Base-by-base conservation (phyloP, 306 rosid species). In the Rosa rugosa region DNA sequence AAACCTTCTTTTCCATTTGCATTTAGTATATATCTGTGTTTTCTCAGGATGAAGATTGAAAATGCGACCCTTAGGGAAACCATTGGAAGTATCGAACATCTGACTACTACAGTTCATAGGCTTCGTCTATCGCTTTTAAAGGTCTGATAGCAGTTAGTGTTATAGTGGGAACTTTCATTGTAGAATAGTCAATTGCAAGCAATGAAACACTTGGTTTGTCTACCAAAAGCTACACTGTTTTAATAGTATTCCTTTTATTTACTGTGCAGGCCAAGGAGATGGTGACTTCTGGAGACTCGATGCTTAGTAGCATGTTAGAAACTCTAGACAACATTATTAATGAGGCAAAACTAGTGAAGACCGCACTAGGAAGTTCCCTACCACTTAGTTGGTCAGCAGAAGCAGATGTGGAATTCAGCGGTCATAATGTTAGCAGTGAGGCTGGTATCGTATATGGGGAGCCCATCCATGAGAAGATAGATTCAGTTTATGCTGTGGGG, bases 351-450 rank as follows among this genome's bases (percentile, higher is more conserved):
- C 97, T 90, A 65, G 81, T 95, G 69, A 91, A 86, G 89, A 93
- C 93, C 78, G 98, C 99, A 45, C 97, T 95, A 62, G 87, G 98
- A 49, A 89, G 99, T 97, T 90, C 95, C 79, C 80, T 95, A 83
- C 98, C 99, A 7, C 46, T 93, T 70, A 93, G 97, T 83, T 90
- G 92, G 99, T 90, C 97, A 60, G 94, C 87, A 9, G 95, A 87
- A 75, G 84, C 82, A 65, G 92, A 90, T 42, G 77, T 25, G 47
- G 86, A 81, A 65, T 62, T 73, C 65, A 54, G 51, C 38, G 75
- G 87, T 77, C 87, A 82, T 75, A 18, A 51, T 73, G 72, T 65
- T 36, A 56, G 83, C 71, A 71, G 81, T 25, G 89, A 85, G 74
- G 72, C 81, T 0, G 70, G 74, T n/a, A 77, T 75, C 54, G 64